Evolutionary conservation across 345 rosid genomes (phyloP), one percentile per base, ranked within the genome.

Genomic region (Gossypium arboreum): DNA sequence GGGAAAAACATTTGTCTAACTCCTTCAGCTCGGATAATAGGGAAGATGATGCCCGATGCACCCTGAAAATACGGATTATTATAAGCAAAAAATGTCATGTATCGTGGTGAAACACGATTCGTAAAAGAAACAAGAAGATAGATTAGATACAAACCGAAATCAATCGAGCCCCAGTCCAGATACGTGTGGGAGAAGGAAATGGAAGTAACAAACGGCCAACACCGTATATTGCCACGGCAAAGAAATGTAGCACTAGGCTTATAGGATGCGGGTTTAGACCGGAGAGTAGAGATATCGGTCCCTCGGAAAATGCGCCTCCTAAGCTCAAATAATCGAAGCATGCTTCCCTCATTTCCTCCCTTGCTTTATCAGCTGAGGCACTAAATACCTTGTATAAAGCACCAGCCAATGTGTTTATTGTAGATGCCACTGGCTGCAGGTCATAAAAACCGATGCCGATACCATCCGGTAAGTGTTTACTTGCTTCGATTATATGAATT

Each of bases 361-460:
- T 78, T 2, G 85, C 84, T 47, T 76, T 79, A 57, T 85, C 78
- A 0, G 77, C 57, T 12, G 85, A 82, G 25, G 76, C 81, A 13
- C 74, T 71, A 13, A 80, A 80, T 4, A 84, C 85, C 27, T 74
- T 73, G 69, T 84, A 74, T 64, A 84, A 25, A 2, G 81, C 85
- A 0, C 56, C 85, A 1, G 87, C 87, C 73, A 85, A 62, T 67
- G 87, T 85, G 52, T 85, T 85, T 73, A 85, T 78, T 10, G 87
- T 84, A 12, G 87, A 75, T 50, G 84, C 84, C 54, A 80, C 76
- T 17, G 87, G 87, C 85, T 84, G 77, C 27, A 55, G 1, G 51
- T 56, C 24, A 16, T 12, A 24, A 52, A 52, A 52, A 34, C 1
- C 41, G 41, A 34, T 41, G 20, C 4, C 71, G 6, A 41, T 2